Percentiles rank a stretch among this genome's conserved stretches.
These are phyloP conservation scores for Falciphora oryzae DNA, from an alignment of 2,329 filamentous ascomycete genomes.

Conservation along the genomic window DNA sequence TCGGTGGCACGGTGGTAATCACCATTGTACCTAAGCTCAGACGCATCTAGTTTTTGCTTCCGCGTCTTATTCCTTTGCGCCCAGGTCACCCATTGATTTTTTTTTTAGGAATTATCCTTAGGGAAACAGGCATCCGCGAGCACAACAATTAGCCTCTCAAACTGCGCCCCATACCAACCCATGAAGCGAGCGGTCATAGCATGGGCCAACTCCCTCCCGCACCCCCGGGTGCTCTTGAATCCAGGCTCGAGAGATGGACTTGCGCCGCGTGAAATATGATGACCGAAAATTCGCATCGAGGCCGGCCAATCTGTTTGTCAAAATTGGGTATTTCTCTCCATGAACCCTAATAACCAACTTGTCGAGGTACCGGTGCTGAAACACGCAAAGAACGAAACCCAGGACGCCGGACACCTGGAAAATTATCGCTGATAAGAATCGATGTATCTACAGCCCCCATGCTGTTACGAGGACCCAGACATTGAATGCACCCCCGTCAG, in stretches of 20 bases:
- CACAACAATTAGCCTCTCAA: too few species aligned
- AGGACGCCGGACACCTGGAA: not conserved
- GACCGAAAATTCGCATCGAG: constrained; percentile 18
- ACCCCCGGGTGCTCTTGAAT: not conserved
- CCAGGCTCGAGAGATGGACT: constrained; percentile 3
- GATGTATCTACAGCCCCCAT: not conserved
- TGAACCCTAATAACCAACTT: not conserved
- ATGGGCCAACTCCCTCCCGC: too few species aligned
- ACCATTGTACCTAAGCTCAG: too few species aligned
- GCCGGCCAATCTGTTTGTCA: not conserved
- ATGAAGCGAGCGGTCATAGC: too few species aligned
- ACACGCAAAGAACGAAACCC: not conserved
- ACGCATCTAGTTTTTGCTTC: too few species aligned
- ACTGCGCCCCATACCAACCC: too few species aligned
- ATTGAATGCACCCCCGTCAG: not conserved
- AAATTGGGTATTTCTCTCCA: not conserved
- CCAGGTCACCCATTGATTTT: not conserved
- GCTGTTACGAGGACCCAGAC: not conserved
- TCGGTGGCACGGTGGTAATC: too few species aligned
- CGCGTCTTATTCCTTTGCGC: too few species aligned
- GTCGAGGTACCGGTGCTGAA: too few species aligned
- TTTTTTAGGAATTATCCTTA: not conserved
- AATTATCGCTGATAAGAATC: not conserved
- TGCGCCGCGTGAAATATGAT: constrained; percentile 20
- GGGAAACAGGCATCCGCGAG: too few species aligned